These are phyloP conservation scores for Erythrobasidium hasegawianum DNA, from an alignment of 1,284 basidiomycete species.

Conservation along the genomic window DNA sequence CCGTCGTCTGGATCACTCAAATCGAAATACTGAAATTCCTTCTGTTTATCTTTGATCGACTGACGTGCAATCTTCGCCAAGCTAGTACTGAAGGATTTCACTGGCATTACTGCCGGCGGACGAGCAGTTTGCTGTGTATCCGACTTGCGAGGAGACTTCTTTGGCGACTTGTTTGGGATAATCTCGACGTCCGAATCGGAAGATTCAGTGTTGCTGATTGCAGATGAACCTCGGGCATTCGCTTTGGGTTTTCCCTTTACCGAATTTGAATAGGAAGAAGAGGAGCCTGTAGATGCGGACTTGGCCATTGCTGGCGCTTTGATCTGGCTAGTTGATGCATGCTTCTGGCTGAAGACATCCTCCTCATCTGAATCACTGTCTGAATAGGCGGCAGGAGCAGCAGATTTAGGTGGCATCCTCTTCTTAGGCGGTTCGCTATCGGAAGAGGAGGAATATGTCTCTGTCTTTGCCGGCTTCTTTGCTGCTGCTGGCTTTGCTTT, in stretches of 20 bases:
- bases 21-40: not conserved
- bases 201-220: not conserved
- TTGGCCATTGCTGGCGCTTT: not conserved
- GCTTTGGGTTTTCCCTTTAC: too few relatives aligned
- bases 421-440: too few relatives aligned
- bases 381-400: too few relatives aligned
- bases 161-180: slow-evolving; percentile 11
- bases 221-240: too few relatives aligned
- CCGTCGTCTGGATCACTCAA: not conserved
- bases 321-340: not conserved
- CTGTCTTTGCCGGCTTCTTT: not conserved
- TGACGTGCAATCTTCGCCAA: too few relatives aligned
- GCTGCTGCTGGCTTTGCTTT: not conserved
- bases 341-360: not conserved
- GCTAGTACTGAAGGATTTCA: too few relatives aligned
- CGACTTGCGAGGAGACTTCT: slow-evolving; percentile 18
- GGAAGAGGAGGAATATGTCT: too few relatives aligned
- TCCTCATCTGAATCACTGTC: too few relatives aligned
- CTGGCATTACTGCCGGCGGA: too few relatives aligned
- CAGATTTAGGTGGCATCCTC: too few relatives aligned
- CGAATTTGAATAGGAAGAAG: too few relatives aligned
- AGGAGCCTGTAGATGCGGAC: too few relatives aligned
- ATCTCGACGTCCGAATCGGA: slow-evolving; percentile 26
- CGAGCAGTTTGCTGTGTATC: slow-evolving; percentile 8
- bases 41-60: not conserved